These are phyloP conservation scores for Nepenthes mirabilis DNA, from an alignment of 148 eudicot genomes.

Conservation along the genomic window DNA sequence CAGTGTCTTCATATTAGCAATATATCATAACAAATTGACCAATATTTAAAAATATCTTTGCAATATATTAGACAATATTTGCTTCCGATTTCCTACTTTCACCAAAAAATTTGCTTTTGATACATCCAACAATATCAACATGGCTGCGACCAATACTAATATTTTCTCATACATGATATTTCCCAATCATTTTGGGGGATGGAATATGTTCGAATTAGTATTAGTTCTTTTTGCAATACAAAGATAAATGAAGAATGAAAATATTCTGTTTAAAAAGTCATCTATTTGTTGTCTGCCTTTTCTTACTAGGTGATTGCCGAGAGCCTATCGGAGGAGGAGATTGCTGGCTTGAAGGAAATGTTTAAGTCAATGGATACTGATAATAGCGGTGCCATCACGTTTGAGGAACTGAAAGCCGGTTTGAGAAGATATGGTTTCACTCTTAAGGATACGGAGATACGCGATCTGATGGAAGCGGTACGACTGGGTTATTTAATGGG, in stretches of 20 bases:
- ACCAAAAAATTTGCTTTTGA: no score
- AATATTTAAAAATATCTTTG: no score
- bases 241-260: not conserved
- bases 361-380: slow-evolving; percentile 93
- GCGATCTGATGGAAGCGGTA: slow-evolving; percentile 95
- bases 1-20: no score
- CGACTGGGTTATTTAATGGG: not conserved
- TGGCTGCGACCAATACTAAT: no score
- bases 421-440: slow-evolving; percentile 88
- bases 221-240: not conserved
- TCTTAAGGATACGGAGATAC: slow-evolving; percentile 86
- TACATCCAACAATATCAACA: no score
- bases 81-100: no score
- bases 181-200: not conserved
- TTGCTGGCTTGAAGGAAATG: slow-evolving; percentile 90
- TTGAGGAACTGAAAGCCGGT: slow-evolving; percentile 94
- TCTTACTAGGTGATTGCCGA: slow-evolving; percentile 81
- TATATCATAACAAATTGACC: no score
- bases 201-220: not conserved
- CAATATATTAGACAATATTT: no score
- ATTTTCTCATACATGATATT: no score
- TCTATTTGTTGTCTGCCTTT: not conserved
- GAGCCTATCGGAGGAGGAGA: slow-evolving; percentile 94
- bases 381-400: slow-evolving; percentile 90
- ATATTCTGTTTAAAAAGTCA: not conserved